Evolutionary conservation across 176 grass and related monocot genomes (phyloP).

Genomic region (Aegilops bicornis): DNA sequence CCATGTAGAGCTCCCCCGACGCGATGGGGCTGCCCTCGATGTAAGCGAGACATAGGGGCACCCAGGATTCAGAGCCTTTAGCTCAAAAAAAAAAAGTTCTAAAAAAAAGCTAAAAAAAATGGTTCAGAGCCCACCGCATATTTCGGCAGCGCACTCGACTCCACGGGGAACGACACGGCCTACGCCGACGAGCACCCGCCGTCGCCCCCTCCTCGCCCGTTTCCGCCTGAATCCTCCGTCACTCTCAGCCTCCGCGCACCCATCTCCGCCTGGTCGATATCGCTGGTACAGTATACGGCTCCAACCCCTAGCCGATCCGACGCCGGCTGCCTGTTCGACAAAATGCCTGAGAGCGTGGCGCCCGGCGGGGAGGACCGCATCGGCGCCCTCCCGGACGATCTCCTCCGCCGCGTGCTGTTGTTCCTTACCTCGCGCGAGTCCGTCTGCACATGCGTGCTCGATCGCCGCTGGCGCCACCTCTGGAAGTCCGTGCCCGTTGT

Average conservation of each 20-base stretch:
- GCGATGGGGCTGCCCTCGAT: no score
- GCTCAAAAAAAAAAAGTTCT: no score
- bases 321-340: neutral
- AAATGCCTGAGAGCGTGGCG: neutral
- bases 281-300: neutral
- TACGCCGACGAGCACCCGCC: neutral
- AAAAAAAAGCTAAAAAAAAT: no score
- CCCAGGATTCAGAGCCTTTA: no score
- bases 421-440: neutral
- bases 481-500: neutral
- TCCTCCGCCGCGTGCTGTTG: neutral
- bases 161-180: neutral
- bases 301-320: neutral
- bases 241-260: neutral
- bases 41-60: no score
- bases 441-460: neutral
- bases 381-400: neutral
- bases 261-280: neutral
- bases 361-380: neutral
- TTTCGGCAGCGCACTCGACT: neutral
- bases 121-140: neutral
- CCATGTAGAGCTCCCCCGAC: no score
- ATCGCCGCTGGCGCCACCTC: neutral
- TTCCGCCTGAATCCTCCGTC: neutral
- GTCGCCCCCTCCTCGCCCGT: no score